Conservation (phyloP, 2,329 filamentous ascomycete species). For the Epichloe hybrida region DNA sequence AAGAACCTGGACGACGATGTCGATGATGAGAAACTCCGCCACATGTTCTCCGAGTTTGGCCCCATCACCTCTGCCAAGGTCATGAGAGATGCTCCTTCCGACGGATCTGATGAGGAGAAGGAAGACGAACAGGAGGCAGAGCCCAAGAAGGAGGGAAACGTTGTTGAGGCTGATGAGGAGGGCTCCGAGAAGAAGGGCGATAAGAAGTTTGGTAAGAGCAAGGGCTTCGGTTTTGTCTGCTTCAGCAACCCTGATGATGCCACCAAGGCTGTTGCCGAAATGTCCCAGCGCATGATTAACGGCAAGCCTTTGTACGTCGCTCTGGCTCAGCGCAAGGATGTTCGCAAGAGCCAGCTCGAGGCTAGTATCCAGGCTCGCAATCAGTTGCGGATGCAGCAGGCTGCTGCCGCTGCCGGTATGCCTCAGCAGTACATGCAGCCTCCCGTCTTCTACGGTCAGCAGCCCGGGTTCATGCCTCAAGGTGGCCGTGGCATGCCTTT, state of each 20-base stretch:
- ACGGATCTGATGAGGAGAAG: conserved; percentile 42
- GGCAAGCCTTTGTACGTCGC: conserved; percentile 96
- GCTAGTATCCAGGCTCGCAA: conserved; percentile 98
- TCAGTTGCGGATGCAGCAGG: conserved; percentile 96
- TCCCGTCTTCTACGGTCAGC: conserved; percentile 82
- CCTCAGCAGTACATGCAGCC: conserved; percentile 79
- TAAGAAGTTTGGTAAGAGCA: conserved; percentile 86
- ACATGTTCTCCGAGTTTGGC: conserved; percentile 82
- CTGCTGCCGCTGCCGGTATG: conserved; percentile 79
- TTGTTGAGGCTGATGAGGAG: conserved; percentile 32
- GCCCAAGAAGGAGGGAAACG: conserved; percentile 29
- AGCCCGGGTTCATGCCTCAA: conserved; percentile 55
- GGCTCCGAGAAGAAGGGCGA: conserved; percentile 43
- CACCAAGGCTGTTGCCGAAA: conserved; percentile 96
- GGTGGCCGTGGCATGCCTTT: conserved; percentile 54
- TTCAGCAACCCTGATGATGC: conserved; percentile 99
- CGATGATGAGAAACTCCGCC: conserved; percentile 93
- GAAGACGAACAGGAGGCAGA: conserved; percentile 40
- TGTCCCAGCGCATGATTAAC: conserved; percentile 99
- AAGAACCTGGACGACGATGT: conserved; percentile 97
- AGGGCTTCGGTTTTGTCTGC: conserved; percentile 99
- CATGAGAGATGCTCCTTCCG: conserved; percentile 69
- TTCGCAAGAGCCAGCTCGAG: conserved; percentile 98
- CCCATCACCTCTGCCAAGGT: conserved; percentile 98
- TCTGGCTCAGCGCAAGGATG: conserved; percentile 97